These are phyloP conservation scores for Chaetomium globosum DNA, from an alignment of 2,329 filamentous ascomycete species.

Conservation along the genomic window DNA sequence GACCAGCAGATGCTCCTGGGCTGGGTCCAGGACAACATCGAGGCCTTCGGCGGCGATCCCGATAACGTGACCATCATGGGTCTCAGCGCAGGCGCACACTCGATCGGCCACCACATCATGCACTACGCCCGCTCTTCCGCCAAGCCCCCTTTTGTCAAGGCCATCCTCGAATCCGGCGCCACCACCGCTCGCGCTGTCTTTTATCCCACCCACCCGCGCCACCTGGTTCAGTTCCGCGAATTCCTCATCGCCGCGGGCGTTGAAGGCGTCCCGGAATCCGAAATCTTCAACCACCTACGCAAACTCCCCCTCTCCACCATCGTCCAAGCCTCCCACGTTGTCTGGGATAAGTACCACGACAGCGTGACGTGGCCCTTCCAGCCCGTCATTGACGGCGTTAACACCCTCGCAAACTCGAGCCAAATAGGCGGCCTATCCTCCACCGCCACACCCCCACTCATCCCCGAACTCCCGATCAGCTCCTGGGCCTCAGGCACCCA, in stretches of 20 bases:
- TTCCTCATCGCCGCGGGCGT: constrained; percentile 58
- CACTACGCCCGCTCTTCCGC: constrained; percentile 44
- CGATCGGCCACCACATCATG: constrained; percentile 69
- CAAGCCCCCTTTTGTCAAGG: constrained; percentile 54
- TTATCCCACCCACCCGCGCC: constrained; percentile 56
- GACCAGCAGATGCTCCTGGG: constrained; percentile 62
- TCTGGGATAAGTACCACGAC: constrained; percentile 50
- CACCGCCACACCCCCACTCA: constrained; percentile 46
- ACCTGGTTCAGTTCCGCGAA: constrained; percentile 58
- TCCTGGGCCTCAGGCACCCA: constrained; percentile 58
- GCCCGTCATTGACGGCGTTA: constrained; percentile 63
- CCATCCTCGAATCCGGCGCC: constrained; percentile 60
- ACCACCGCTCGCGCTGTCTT: constrained; percentile 59
- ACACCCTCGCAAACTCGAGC: constrained; percentile 32
- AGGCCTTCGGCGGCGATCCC: constrained; percentile 61
- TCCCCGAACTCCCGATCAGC: constrained; percentile 60
- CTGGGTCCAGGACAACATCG: constrained; percentile 65
- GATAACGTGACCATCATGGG: constrained; percentile 64
- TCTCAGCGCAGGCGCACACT: constrained; percentile 64
- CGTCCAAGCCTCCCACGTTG: constrained; percentile 46
- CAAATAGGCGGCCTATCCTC: neutral
- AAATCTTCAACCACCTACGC: constrained; percentile 56
- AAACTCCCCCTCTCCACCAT: constrained; percentile 46
- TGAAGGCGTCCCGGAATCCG: constrained; percentile 50
- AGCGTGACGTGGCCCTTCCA: constrained; percentile 66